Conservation (phyloP, 139 green algal species). For the Auxenochlorella pyrenoidosa region DNA sequence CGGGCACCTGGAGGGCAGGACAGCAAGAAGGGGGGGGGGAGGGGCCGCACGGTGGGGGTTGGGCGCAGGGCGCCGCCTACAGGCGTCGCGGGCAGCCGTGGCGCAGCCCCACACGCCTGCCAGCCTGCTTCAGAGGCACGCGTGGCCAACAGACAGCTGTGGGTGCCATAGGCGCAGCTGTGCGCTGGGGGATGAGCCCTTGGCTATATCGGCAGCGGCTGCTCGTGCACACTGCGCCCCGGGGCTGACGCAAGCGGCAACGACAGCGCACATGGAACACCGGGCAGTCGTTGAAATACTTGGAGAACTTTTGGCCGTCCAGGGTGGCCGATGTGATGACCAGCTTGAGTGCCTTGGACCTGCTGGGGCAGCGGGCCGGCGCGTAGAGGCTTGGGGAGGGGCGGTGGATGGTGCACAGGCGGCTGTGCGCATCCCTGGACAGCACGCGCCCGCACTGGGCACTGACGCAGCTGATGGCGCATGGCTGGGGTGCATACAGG, state of each 20-base stretch:
- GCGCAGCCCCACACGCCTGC: too few relatives aligned
- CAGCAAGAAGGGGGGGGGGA: not conserved
- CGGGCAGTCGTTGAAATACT: constrained; percentile 88
- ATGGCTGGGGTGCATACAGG: too few relatives aligned
- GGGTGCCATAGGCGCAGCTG: too few relatives aligned
- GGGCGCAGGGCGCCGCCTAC: too few relatives aligned
- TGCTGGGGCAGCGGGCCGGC: not conserved
- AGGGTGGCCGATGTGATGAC: constrained; percentile 94
- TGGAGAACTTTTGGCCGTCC: constrained; percentile 88
- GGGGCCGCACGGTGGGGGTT: too few relatives aligned
- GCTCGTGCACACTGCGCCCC: not conserved
- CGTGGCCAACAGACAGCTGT: too few relatives aligned
- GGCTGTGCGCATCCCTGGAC: not conserved
- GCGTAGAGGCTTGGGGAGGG: not conserved
- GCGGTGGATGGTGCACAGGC: not conserved
- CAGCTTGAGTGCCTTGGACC: constrained; percentile 52
- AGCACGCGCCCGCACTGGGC: not conserved
- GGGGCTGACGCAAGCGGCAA: not conserved
- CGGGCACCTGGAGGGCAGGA: constrained; percentile 69
- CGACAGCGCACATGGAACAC: constrained; percentile 53
- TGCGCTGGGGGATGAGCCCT: too few relatives aligned
- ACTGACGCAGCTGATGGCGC: too few relatives aligned
- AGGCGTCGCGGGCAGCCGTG: too few relatives aligned
- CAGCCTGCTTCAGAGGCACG: too few relatives aligned
- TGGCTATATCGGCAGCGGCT: not conserved